Conservation (phyloP, 345 rosid genomes). For the Combretum micranthum region DNA sequence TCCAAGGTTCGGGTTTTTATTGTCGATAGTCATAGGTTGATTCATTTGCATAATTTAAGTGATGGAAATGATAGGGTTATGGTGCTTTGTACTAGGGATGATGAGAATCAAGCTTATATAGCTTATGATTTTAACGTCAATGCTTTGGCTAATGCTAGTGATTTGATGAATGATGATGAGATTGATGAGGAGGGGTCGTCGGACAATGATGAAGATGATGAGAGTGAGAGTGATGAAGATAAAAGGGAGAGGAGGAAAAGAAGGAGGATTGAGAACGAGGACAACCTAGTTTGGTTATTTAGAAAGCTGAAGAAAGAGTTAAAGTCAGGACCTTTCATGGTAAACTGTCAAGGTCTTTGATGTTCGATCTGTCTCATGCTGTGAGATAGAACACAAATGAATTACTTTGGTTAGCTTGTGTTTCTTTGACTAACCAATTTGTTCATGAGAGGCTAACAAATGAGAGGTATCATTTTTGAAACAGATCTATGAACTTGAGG, state of each 20-base stretch:
- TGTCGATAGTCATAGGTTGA: constrained; percentile 88
- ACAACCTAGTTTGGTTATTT: constrained; percentile 36
- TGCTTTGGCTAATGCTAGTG: constrained; percentile 62
- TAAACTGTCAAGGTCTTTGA: constrained; percentile 79
- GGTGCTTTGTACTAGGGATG: constrained; percentile 74
- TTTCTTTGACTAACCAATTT: constrained; percentile 88
- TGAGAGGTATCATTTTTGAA: constrained; percentile 95
- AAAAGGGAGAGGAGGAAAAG: constrained; percentile 56
- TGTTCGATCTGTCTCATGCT: constrained; percentile 72
- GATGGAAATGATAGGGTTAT: constrained; percentile 66
- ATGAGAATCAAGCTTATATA: constrained; percentile 77
- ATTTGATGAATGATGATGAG: constrained; percentile 27
- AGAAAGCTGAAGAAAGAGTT: constrained; percentile 62
- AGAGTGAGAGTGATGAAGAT: constrained; percentile 34
- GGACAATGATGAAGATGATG: constrained; percentile 24
- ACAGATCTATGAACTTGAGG: too few species aligned
- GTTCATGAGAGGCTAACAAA: constrained; percentile 90
- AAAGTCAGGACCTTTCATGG: constrained; percentile 87
- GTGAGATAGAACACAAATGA: constrained; percentile 86
- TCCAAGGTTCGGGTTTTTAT: constrained; percentile 60
- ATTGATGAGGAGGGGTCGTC: constrained; percentile 12
- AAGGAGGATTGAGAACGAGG: constrained; percentile 42
- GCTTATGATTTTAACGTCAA: constrained; percentile 74
- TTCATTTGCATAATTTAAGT: constrained; percentile 82
- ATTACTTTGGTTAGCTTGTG: constrained; percentile 92